These are phyloP conservation scores for Talaromyces stipitatus DNA, from an alignment of 495 filamentous ascomycete species.

Conservation along the genomic window DNA sequence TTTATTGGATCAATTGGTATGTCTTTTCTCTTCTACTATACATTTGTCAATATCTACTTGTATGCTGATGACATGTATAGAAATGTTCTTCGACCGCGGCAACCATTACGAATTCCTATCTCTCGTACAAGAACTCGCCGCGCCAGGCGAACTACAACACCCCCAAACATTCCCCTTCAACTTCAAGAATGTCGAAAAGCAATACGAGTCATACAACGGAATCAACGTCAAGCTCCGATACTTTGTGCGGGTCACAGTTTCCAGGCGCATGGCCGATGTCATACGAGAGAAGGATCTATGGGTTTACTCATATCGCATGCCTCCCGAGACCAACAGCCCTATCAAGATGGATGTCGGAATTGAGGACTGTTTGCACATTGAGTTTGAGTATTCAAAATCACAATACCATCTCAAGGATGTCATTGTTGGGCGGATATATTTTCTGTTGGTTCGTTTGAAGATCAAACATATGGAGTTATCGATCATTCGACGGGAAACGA, in stretches of 20 bases:
- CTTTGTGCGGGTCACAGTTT: conserved; percentile 95
- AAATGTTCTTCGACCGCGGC: conserved; percentile 99
- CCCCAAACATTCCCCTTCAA: conserved; percentile 99
- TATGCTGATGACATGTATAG: conserved; percentile 32
- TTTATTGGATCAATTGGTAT: conserved; percentile 98
- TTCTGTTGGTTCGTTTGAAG: conserved; percentile 93
- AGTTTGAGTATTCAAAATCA: conserved; percentile 98
- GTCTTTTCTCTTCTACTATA: neutral
- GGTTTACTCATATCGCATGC: conserved; percentile 98
- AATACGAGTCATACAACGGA: conserved; percentile 99
- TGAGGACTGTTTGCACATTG: conserved; percentile 98
- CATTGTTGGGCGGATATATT: conserved; percentile 98
- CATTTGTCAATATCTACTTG: neutral
- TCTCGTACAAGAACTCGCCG: conserved; percentile 89
- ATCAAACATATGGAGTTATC: conserved; percentile 99
- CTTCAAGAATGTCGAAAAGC: conserved; percentile 99
- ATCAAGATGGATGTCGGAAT: conserved; percentile 99
- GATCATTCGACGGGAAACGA: conserved; percentile 95
- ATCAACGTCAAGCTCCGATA: conserved; percentile 99
- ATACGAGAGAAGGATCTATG: conserved; percentile 99
- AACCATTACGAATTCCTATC: conserved; percentile 99
- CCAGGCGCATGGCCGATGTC: conserved; percentile 93
- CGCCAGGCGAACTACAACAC: conserved; percentile 94
- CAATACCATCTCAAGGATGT: conserved; percentile 99
- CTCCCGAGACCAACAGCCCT: conserved; percentile 91